Conservation (phyloP, 352 stramenopile species). For the Phytopythium ostracodes region DNA sequence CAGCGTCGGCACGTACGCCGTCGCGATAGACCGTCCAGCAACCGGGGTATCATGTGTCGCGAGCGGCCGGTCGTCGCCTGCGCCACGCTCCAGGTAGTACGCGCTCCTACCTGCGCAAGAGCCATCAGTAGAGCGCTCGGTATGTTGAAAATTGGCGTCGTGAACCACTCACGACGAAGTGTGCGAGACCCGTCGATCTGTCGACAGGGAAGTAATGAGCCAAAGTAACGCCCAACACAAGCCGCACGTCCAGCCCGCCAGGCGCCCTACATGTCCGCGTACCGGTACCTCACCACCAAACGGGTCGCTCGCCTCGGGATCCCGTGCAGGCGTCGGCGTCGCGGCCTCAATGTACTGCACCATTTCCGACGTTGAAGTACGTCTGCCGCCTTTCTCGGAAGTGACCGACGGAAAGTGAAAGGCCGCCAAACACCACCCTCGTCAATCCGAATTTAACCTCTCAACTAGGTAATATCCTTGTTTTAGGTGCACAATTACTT, state of each 20-base stretch:
- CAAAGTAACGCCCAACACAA: too few species aligned
- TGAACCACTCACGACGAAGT: background rate
- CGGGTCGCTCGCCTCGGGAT: background rate
- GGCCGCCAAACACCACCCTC: too few species aligned
- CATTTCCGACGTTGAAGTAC: slow-evolving; percentile 18
- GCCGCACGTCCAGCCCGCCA: too few species aligned
- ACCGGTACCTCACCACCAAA: background rate
- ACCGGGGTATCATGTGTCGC: background rate
- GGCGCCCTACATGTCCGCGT: background rate
- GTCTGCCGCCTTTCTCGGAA: slow-evolving; percentile 8
- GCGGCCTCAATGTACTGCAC: slow-evolving; percentile 21
- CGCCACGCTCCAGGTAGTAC: background rate
- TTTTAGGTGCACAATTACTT: too few species aligned
- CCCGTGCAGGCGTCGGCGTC: slow-evolving; percentile 13
- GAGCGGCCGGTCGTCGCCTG: too few species aligned
- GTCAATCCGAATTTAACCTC: too few species aligned
- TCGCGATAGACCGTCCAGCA: slow-evolving; percentile 21
- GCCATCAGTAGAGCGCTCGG: background rate
- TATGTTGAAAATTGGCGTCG: too few species aligned
- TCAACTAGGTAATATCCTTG: too few species aligned
- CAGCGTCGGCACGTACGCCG: slow-evolving; percentile 44
- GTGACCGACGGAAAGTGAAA: too few species aligned
- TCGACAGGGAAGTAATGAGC: too few species aligned
- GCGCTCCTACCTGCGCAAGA: background rate
- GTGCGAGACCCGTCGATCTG: background rate